Percentiles rank a stretch among this genome's conserved stretches.
Conservation (phyloP, 177 flowering plant genomes). For the Vitis hybrid region DNA sequence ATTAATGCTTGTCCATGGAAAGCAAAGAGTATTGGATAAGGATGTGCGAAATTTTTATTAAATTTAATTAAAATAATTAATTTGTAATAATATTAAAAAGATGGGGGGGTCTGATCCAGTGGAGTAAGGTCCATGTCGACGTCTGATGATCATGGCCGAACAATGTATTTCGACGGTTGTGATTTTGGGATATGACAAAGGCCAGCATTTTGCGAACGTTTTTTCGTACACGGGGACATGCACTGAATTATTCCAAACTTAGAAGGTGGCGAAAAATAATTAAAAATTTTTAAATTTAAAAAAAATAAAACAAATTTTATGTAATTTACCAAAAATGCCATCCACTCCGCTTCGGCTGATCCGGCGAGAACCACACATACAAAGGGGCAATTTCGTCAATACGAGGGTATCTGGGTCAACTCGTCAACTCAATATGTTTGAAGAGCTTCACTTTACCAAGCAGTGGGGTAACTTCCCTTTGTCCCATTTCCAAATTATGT, state of each 20-base stretch:
- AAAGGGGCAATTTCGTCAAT: neutral
- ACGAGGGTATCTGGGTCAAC: neutral
- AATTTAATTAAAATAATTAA: too few species aligned
- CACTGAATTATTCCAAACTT: constrained; percentile 5
- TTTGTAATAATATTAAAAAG: too few species aligned
- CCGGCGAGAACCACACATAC: neutral
- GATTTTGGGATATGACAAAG: too few species aligned
- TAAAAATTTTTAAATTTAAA: too few species aligned
- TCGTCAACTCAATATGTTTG: neutral
- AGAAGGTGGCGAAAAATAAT: neutral
- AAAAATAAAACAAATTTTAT: neutral
- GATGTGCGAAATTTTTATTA: too few species aligned
- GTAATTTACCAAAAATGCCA: neutral
- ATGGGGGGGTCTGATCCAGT: too few species aligned
- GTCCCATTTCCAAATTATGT: neutral
- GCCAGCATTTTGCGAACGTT: too few species aligned
- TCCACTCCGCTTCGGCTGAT: neutral
- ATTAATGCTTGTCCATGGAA: too few species aligned
- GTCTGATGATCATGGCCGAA: too few species aligned
- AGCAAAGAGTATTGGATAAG: too few species aligned
- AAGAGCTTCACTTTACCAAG: neutral
- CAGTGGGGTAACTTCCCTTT: neutral
- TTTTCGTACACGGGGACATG: neutral
- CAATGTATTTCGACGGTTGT: too few species aligned
- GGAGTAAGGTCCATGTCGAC: too few species aligned